Percentiles rank a stretch among this genome's conserved stretches.
Conservation (phyloP, 2,329 filamentous ascomycete species). For the Aureobasidium zeae region DNA sequence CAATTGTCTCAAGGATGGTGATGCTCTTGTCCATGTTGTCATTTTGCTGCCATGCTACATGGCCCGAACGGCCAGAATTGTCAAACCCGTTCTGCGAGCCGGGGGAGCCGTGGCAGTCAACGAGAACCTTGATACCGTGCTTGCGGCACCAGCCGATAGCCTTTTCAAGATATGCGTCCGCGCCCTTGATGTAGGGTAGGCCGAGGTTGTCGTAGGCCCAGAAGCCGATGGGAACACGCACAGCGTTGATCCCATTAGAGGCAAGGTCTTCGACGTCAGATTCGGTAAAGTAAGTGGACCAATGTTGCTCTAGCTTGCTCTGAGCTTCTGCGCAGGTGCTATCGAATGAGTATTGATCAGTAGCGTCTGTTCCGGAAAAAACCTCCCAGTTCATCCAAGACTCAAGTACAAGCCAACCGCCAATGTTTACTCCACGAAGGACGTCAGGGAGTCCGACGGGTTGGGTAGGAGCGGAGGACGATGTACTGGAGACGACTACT, state of each 20-base stretch:
- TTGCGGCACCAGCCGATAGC: slow-evolving; percentile 18
- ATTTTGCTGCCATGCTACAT: slow-evolving; percentile 17
- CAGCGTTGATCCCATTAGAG: slow-evolving; percentile 31
- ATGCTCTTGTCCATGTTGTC: slow-evolving; percentile 28
- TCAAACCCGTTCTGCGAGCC: slow-evolving; percentile 39
- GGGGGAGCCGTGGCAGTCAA: slow-evolving; percentile 73
- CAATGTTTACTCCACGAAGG: slow-evolving; percentile 30
- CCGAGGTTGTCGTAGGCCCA: slow-evolving; percentile 42
- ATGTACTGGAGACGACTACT: slow-evolving; percentile 1
- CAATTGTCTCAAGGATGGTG: slow-evolving; percentile 32
- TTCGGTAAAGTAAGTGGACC: slow-evolving; percentile 33
- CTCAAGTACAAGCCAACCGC: slow-evolving; percentile 32
- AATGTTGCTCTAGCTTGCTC: slow-evolving; percentile 28
- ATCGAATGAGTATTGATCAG: slow-evolving; percentile 34
- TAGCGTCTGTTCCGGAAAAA: slow-evolving; percentile 28
- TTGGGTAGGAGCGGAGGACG: not conserved
- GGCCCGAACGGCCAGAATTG: slow-evolving; percentile 18
- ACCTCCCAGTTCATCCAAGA: slow-evolving; percentile 29
- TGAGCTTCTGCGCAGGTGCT: slow-evolving; percentile 28
- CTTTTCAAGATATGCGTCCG: slow-evolving; percentile 38
- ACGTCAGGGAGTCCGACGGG: slow-evolving; percentile 1
- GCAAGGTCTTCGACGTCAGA: slow-evolving; percentile 35
- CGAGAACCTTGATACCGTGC: slow-evolving; percentile 39
- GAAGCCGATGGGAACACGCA: slow-evolving; percentile 46
- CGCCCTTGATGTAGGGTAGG: slow-evolving; percentile 39